Evolutionary conservation across 345 rosid genomes (phyloP).

Genomic region (Cardamine occulta): DNA sequence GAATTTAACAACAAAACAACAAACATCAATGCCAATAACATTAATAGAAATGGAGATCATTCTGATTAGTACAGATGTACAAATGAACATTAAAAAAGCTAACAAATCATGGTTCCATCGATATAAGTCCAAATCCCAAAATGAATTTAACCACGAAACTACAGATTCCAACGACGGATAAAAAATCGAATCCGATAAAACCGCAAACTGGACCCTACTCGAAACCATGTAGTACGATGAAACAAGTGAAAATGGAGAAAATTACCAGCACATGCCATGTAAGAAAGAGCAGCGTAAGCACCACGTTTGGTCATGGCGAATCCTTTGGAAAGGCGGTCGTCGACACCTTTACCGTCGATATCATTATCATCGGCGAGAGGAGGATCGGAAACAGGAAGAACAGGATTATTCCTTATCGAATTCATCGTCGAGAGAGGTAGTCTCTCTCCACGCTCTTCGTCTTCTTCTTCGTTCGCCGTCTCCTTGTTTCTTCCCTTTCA

Average conservation of each 20-base stretch:
- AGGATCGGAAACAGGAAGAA: slow-evolving; percentile 73
- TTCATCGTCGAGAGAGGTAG: slow-evolving; percentile 54
- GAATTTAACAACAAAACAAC: slow-evolving; percentile 18
- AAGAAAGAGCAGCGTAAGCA: slow-evolving; percentile 83
- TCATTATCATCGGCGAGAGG: slow-evolving; percentile 60
- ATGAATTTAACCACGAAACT: neutral
- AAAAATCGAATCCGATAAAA: neutral
- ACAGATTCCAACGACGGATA: neutral
- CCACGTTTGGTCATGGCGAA: slow-evolving; percentile 95
- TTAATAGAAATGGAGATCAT: no score
- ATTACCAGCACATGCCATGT: slow-evolving; percentile 94
- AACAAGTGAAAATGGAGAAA: slow-evolving; percentile 10
- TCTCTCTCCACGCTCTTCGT: slow-evolving; percentile 39
- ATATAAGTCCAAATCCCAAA: neutral
- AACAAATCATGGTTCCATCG: neutral
- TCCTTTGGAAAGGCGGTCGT: slow-evolving; percentile 78
- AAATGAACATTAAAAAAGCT: slow-evolving; percentile 3
- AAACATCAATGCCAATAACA: slow-evolving; percentile 14
- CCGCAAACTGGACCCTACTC: neutral
- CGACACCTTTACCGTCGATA: slow-evolving; percentile 55
- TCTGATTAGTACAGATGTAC: neutral
- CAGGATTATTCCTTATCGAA: slow-evolving; percentile 53
- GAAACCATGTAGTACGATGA: neutral
- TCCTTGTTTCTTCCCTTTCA: neutral
- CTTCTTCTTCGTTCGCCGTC: slow-evolving; percentile 34